phyloP scores from a whole-genome alignment of 1,284 basidiomycete species.

The Ganoderma sinense region DNA sequence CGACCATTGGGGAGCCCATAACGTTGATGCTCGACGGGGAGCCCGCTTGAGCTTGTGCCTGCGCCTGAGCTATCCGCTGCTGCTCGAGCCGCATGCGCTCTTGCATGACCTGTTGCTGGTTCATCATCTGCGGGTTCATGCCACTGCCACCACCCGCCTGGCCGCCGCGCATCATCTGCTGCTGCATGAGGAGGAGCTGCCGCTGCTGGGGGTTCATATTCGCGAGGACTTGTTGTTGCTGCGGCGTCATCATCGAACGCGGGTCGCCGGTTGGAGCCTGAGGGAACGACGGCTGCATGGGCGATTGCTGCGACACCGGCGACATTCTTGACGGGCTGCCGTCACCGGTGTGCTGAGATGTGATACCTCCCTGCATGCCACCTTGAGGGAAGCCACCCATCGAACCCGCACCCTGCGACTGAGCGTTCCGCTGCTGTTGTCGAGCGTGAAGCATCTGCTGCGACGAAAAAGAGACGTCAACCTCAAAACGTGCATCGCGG shows the following conservation, averaged over 20 bases:
- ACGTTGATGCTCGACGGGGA: conserved; percentile 23
- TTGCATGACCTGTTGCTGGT: conserved; percentile 42
- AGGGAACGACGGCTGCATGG: conserved; percentile 35
- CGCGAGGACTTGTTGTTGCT: conserved; percentile 38
- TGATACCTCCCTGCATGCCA: conserved; percentile 26
- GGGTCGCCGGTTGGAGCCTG: conserved; percentile 30
- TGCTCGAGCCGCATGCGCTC: conserved; percentile 46
- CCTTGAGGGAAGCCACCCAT: conserved; percentile 33
- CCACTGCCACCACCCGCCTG: conserved; percentile 24
- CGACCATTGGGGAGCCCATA: conserved; percentile 45
- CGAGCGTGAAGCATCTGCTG: conserved; percentile 11
- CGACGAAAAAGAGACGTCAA: not conserved
- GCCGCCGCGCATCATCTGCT: conserved; percentile 39
- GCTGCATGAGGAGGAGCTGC: conserved; percentile 45
- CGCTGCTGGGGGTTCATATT: conserved; percentile 43
- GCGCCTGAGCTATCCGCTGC: conserved; percentile 31
- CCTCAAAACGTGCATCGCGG: not conserved
- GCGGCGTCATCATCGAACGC: conserved; percentile 36
- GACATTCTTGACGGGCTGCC: conserved; percentile 38
- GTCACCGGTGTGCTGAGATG: conserved; percentile 27
- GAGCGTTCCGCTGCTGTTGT: conserved; percentile 28
- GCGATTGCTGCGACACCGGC: conserved; percentile 35
- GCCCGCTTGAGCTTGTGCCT: conserved; percentile 6
- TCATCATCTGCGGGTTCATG: conserved; percentile 38
- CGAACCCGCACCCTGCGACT: conserved; percentile 27